Conservation (phyloP, 257 asterid genomes). For the Ocimum tenuiflorum region DNA sequence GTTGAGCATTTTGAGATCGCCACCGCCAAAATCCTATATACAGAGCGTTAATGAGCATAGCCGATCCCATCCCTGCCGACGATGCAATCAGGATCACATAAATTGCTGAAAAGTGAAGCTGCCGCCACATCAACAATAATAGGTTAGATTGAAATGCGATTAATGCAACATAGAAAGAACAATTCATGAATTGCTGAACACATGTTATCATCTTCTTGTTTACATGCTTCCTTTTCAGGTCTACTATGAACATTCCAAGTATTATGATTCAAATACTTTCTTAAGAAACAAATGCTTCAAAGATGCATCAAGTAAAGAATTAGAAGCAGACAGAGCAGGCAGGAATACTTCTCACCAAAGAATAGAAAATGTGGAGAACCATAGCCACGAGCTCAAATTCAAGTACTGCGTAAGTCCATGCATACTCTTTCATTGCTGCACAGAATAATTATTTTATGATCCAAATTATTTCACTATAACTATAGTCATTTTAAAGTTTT, state of each 20-base stretch:
- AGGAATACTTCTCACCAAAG: conserved; percentile 42
- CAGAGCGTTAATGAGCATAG: conserved; percentile 43
- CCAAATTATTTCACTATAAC: neutral
- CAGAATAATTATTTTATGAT: conserved; percentile 14
- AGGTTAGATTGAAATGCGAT: too few species aligned
- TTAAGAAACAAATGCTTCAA: too few species aligned
- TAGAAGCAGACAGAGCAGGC: neutral
- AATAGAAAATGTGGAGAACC: conserved; percentile 51
- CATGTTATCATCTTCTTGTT: too few species aligned
- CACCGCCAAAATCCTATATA: conserved; percentile 36
- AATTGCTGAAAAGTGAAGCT: conserved; percentile 53
- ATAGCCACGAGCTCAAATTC: conserved; percentile 68
- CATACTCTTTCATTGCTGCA: conserved; percentile 73
- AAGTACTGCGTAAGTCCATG: conserved; percentile 84
- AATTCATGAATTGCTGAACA: too few species aligned
- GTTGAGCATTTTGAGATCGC: conserved; percentile 35
- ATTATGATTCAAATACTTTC: too few species aligned
- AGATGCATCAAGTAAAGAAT: too few species aligned
- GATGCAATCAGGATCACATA: conserved; percentile 58
- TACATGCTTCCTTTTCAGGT: too few species aligned
- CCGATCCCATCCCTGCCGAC: conserved; percentile 50
- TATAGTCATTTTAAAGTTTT: neutral
- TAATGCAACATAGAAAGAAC: neutral
- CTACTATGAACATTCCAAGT: too few species aligned
- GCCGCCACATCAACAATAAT: conserved; percentile 20